Percentiles rank a stretch among this genome's conserved stretches.
Evolutionary conservation across 306 rosid species (phyloP).

Genomic region (Prunus dulcis): DNA sequence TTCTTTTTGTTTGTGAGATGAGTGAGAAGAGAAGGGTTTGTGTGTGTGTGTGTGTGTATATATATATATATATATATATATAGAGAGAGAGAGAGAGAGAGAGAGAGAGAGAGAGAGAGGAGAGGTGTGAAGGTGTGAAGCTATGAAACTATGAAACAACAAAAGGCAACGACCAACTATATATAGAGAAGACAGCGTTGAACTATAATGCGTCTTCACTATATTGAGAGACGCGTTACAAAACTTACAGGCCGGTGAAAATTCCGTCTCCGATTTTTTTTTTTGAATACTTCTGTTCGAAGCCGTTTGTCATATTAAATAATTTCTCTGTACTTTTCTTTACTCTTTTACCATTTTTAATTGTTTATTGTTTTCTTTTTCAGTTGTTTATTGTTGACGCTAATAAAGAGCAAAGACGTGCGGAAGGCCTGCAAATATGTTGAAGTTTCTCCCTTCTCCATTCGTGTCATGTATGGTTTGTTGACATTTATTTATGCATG

Average conservation of each 20-base stretch:
- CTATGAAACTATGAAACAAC: slow-evolving; percentile 20
- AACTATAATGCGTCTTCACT: neutral
- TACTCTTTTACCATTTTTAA: too few relatives aligned
- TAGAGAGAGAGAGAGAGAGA: too few relatives aligned
- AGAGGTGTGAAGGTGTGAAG: neutral
- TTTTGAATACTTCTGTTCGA: neutral
- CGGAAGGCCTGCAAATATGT: neutral
- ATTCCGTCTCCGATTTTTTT: neutral
- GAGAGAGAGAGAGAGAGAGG: neutral
- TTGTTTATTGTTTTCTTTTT: neutral
- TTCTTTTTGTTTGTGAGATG: slow-evolving; percentile 8
- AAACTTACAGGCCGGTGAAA: neutral
- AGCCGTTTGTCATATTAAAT: neutral
- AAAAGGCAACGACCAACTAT: slow-evolving; percentile 8
- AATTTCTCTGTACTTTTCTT: neutral
- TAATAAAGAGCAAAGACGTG: slow-evolving; percentile 5
- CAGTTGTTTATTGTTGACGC: neutral
- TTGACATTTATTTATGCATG: neutral
- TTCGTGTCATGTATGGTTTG: neutral
- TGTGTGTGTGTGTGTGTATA: too few relatives aligned
- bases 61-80: neutral
- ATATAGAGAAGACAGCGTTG: slow-evolving; percentile 16
- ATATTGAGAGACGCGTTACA: neutral
- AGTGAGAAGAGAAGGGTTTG: neutral
- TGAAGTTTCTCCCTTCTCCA: slow-evolving; percentile 2